Base-by-base conservation (phyloP, 148 eudicot genomes). In the Nepenthes mirabilis region DNA sequence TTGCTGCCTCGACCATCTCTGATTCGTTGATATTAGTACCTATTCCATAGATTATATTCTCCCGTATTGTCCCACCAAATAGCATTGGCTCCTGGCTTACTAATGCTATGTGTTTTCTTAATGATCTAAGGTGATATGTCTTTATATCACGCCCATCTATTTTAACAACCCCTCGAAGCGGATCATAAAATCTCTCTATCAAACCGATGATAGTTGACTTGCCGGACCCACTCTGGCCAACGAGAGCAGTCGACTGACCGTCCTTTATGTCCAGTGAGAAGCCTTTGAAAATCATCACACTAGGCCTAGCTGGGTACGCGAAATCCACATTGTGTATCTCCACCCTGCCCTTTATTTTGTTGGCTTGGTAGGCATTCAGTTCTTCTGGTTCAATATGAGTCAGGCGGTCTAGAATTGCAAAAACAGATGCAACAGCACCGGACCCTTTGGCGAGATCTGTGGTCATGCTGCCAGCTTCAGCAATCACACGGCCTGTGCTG, bases 401-500 rank as follows among this genome's bases (percentile, higher is more conserved):
- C 9, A 59, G 56, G 6, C 82, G 74, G 37, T 81, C 85, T 11
- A 81, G 43, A 3, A 81, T 75, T 0, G 77, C 64, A 52, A 81
- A 77, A 36, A 81, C 78, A 2, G 82, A 77, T 7, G 74, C 63
- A 5, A 77, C 78, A 6, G 82, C 73, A 58, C 75, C 67, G 1
- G 79, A 59, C 2, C 85, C 85, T 56, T 73, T 81, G n/a, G 82
- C 73, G 1, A 81, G 67, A 51, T 77, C 85, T 37, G 74, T 75
- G 0, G 85, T 81, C 85, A 81, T 81, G 10, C 77, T 75, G 9
- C 82, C 85, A 11, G 82, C 85, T 36, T 81, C 82, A 6, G 80
- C 85, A 34, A 81, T 77, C 36, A 81, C 82, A 2, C 85, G 68
- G 1, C 85, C 82, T 0, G 85, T 81, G 64, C 79, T 77, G 4